These are phyloP conservation scores for Aegilops sharonensis DNA, from an alignment of 176 grass and related monocot genomes.

Conservation along the genomic window DNA sequence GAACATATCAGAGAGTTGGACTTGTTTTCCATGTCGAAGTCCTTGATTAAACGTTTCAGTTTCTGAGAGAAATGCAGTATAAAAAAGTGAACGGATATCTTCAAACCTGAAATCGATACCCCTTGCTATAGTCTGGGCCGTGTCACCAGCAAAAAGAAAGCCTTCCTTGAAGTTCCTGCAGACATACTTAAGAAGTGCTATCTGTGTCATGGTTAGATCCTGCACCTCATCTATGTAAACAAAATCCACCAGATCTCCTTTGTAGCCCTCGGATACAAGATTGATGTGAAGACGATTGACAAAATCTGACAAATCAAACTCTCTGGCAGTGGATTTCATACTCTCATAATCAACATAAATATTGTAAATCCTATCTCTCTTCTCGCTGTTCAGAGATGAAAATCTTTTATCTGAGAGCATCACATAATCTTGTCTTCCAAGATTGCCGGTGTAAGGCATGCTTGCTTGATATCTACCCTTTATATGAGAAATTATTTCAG, in stretches of 20 bases:
- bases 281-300: conserved; percentile 51
- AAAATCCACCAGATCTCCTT: conserved; percentile 54
- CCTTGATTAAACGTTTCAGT: conserved; percentile 1
- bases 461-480: conserved; percentile 43
- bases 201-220: conserved; percentile 76
- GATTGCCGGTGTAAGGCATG: not conserved
- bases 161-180: conserved; percentile 76
- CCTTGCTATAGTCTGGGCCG: conserved; percentile 81
- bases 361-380: conserved; percentile 61
- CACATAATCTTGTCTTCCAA: conserved; percentile 55
- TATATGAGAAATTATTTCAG: conserved; percentile 92
- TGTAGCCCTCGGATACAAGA: conserved; percentile 44
- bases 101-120: conserved; percentile 94
- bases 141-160: conserved; percentile 87
- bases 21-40: conserved; percentile 34
- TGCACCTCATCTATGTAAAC: conserved; percentile 96
- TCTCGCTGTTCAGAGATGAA: conserved; percentile 48
- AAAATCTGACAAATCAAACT: conserved; percentile 90
- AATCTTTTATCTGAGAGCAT: conserved; percentile 63
- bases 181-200: conserved; percentile 75
- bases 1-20: conserved; percentile 52
- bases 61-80: conserved; percentile 61
- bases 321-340: conserved; percentile 47
- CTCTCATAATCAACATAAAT: conserved; percentile 79
- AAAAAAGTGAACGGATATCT: conserved; percentile 78